These are phyloP conservation scores for Bauhinia variegata DNA, from an alignment of 306 rosid genomes.

Conservation along the genomic window DNA sequence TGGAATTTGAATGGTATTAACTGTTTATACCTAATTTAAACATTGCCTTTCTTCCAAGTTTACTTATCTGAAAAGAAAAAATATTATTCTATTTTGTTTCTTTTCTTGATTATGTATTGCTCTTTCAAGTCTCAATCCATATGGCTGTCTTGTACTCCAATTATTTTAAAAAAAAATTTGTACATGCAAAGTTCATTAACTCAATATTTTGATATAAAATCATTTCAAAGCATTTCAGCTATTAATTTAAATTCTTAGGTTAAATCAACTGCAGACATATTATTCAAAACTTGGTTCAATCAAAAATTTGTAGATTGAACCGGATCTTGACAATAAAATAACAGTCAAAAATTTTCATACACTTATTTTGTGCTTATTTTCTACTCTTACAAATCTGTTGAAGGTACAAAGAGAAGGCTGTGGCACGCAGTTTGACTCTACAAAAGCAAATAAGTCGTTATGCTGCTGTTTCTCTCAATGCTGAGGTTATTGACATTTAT, in stretches of 20 bases:
- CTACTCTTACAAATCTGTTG: conserved; percentile 36
- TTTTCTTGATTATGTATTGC: background rate
- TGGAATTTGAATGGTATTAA: conserved; percentile 18
- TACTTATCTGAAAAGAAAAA: background rate
- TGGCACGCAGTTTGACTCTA: conserved; percentile 59
- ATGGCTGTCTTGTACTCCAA: conserved; percentile 13
- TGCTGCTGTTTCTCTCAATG: conserved; percentile 71
- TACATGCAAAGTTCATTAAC: background rate
- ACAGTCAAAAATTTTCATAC: conserved; percentile 5
- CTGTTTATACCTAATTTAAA: conserved; percentile 15
- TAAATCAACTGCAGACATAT: no score
- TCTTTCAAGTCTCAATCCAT: conserved; percentile 8
- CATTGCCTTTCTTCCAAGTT: background rate
- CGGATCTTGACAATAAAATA: no score
- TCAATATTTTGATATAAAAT: no score
- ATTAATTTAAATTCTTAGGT: no score
- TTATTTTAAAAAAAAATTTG: no score
- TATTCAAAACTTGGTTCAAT: no score
- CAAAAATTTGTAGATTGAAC: no score
- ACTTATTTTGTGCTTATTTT: conserved; percentile 35
- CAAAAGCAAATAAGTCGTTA: conserved; percentile 79
- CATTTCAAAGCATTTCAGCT: no score
- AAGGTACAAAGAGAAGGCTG: conserved; percentile 74
- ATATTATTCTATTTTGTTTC: conserved; percentile 16
- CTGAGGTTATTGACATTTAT: conserved; percentile 59